Percentiles rank a stretch among this genome's conserved stretches.
Conservation (phyloP, 1,284 basidiomycete species). For the Vanrija sp. region DNA sequence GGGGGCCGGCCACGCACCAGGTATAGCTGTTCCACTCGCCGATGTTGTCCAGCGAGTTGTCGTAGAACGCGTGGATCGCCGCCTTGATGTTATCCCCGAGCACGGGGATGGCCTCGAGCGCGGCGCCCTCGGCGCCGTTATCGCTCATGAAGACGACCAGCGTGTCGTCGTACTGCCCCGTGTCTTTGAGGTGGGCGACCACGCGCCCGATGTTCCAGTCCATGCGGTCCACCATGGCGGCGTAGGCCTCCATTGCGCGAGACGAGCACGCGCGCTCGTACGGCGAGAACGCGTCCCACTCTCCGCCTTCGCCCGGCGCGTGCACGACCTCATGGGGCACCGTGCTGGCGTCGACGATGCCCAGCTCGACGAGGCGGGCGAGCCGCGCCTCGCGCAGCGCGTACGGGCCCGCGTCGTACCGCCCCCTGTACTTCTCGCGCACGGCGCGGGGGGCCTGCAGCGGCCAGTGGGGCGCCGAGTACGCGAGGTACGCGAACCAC, state of each 20-base stretch:
- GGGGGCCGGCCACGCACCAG: conserved; percentile 15
- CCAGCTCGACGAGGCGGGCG: conserved; percentile 24
- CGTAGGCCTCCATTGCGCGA: conserved; percentile 40
- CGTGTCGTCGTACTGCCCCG: conserved; percentile 36
- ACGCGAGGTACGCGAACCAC: conserved; percentile 25
- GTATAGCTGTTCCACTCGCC: conserved; percentile 22
- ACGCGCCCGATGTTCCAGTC: conserved; percentile 37
- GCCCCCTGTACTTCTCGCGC: conserved; percentile 16
- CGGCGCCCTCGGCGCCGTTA: conserved; percentile 43
- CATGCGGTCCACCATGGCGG: conserved; percentile 43
- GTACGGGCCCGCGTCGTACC: conserved; percentile 37
- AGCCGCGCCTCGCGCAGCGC: conserved; percentile 29
- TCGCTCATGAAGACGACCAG: conserved; percentile 41
- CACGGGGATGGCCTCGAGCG: conserved; percentile 15
- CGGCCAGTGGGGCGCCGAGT: conserved; percentile 27
- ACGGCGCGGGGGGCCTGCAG: conserved; percentile 28
- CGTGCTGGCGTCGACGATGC: conserved; percentile 25
- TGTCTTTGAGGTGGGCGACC: conserved; percentile 18
- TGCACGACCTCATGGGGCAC: conserved; percentile 21
- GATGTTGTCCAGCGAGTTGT: conserved; percentile 20
- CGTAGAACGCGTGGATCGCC: conserved; percentile 18
- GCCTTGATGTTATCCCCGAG: conserved; percentile 24
- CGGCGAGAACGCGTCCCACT: conserved; percentile 26
- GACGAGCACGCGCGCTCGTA: conserved; percentile 25
- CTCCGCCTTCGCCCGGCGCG: no score